A percentile compares a stretch with the other conserved stretches of the same genome.
These are phyloP conservation scores for Aureobasidium sp. DNA, from an alignment of 2,329 filamentous ascomycete genomes.

Conservation along the genomic window DNA sequence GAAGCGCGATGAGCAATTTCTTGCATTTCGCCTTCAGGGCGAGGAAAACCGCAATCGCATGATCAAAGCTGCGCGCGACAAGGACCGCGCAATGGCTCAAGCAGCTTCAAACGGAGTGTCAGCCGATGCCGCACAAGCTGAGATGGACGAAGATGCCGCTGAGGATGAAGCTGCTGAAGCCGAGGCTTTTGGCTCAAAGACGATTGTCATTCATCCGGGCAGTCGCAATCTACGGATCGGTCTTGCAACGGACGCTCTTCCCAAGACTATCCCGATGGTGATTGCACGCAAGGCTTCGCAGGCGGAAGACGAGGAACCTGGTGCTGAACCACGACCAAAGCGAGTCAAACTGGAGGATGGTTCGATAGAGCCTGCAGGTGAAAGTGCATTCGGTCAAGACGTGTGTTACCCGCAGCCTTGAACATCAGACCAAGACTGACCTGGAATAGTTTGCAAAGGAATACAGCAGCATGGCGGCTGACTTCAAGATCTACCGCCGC, in stretches of 20 bases:
- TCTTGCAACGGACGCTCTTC: slow-evolving; percentile 88
- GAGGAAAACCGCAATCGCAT: slow-evolving; percentile 80
- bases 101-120: slow-evolving; percentile 61
- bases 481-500: slow-evolving; percentile 85
- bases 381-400: slow-evolving; percentile 85
- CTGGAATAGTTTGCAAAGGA: slow-evolving; percentile 48
- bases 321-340: slow-evolving; percentile 69
- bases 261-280: slow-evolving; percentile 89
- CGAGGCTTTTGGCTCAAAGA: slow-evolving; percentile 70
- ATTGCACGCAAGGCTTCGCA: slow-evolving; percentile 71
- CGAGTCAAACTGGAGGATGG: slow-evolving; percentile 54
- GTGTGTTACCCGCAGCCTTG: slow-evolving; percentile 32
- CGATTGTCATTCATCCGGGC: slow-evolving; percentile 90
- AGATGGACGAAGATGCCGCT: slow-evolving; percentile 46
- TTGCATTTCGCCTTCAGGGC: slow-evolving; percentile 79
- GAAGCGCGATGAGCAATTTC: slow-evolving; percentile 93
- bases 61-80: slow-evolving; percentile 78
- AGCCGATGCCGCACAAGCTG: slow-evolving; percentile 31
- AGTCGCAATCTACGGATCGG: slow-evolving; percentile 94
- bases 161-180: slow-evolving; percentile 51
- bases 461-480: slow-evolving; percentile 75
- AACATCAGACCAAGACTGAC: background rate
- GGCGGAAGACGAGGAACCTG: slow-evolving; percentile 77
- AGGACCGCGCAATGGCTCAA: slow-evolving; percentile 76
- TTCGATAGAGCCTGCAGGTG: slow-evolving; percentile 47